Base-by-base conservation (phyloP, 257 asterid genomes). In the Plantago ovata region DNA sequence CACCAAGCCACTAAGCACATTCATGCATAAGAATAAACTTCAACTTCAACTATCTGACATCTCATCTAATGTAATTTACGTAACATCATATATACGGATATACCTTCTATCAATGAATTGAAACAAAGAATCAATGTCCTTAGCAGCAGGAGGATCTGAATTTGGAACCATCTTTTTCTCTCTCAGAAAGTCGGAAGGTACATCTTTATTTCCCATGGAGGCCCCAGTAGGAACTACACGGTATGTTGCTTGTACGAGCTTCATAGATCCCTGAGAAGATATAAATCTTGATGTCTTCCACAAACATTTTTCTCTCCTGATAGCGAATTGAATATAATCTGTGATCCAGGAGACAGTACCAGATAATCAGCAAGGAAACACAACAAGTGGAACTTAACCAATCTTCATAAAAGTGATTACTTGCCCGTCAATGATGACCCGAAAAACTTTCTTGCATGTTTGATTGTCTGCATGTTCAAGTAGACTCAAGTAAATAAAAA, bases 21-120 rank as follows among this genome's bases (percentile, higher is more conserved):
- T 13, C 11, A 40, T 13, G 9, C 18, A 10, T 46, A 13, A 16
- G 10, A 46, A 24, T 24, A 5, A 24, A 5, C 23, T 28, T 43
- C 51, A 40, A 48, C 28, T 22, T 23, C 13, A 13, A 59, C 39
- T 32, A 46, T 64, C 58, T 14, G 45, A 56, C 36, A 28, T 45
- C 23, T 45, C 16, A 15, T 6, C n/a, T 9, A 13, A 8, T n/a
- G 22, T 43, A 49, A 36, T 53, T 16, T 8, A 6, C 48, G 28
- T 33, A 11, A 23, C 42, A 46, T 22, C 45, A 63, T 67, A 33
- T n/a, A n/a, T n/a, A n/a, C n/a, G n/a, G n/a, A n/a, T n/a, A n/a
- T 77, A 92, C 98, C 98, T 87, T 61, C 72, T 82, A n/a, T 88
- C 86, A 68, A 88, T 79, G 48, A 92, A 80, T 22, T 75, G 79